These are phyloP conservation scores for Xylariaceae sp. DNA, from an alignment of 2,329 filamentous ascomycete species.

Conservation along the genomic window DNA sequence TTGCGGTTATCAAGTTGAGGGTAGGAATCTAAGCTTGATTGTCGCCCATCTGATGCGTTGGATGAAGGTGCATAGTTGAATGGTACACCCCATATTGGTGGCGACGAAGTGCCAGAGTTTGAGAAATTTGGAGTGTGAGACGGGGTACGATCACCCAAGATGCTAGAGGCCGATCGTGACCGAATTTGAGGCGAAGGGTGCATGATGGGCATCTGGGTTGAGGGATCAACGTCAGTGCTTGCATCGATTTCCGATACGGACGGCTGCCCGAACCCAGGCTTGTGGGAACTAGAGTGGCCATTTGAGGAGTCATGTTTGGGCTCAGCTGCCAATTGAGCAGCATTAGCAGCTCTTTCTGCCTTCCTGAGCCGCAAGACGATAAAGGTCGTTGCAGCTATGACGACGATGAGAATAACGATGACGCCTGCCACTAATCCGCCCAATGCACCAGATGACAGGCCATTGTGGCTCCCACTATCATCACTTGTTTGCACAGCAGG, in stretches of 20 bases:
- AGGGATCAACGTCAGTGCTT: constrained; percentile 41
- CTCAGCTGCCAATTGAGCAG: constrained; percentile 33
- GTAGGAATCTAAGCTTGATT: constrained; percentile 30
- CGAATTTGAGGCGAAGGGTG: constrained; percentile 18
- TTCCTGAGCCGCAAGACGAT: constrained; percentile 51
- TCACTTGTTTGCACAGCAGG: constrained; percentile 29
- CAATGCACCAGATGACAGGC: constrained; percentile 42
- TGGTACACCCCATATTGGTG: constrained; percentile 20
- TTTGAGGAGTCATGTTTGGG: constrained; percentile 36
- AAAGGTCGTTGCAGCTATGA: constrained; percentile 46
- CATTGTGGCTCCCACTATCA: constrained; percentile 22
- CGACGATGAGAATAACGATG: constrained; percentile 45
- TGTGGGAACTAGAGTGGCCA: constrained; percentile 33
- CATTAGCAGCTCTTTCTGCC: constrained; percentile 40
- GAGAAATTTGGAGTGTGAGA: constrained; percentile 20
- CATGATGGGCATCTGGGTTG: constrained; percentile 31
- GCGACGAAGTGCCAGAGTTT: constrained; percentile 22
- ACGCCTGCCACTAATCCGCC: constrained; percentile 55
- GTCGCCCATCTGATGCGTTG: constrained; percentile 23
- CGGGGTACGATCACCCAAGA: constrained; percentile 14
- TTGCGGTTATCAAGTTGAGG: constrained; percentile 22
- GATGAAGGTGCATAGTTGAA: constrained; percentile 17
- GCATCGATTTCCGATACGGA: constrained; percentile 45
- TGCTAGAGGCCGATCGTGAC: constrained; percentile 22
- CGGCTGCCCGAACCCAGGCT: constrained; percentile 36